Percentiles rank a stretch among this genome's conserved stretches.
phyloP scores from a whole-genome alignment of 2,329 filamentous ascomycete species.

The Ophiostoma novo-ulmi region DNA sequence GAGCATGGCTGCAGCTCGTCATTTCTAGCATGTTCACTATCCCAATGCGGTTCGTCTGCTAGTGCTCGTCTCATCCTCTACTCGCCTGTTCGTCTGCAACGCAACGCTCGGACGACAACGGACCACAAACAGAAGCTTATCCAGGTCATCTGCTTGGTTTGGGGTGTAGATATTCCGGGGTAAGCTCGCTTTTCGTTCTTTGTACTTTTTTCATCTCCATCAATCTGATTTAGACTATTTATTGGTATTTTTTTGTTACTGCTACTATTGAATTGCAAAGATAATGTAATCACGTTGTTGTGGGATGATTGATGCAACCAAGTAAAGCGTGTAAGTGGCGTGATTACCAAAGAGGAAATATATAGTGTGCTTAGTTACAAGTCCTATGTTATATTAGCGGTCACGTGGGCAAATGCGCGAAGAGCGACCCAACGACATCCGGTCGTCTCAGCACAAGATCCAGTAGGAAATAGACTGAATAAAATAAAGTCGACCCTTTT shows the following conservation, averaged over 20 bases:
- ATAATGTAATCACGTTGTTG: background rate
- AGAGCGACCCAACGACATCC: background rate
- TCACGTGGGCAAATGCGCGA: background rate
- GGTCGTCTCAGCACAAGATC: background rate
- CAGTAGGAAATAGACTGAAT: background rate
- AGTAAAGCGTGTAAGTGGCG: background rate
- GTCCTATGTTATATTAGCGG: background rate
- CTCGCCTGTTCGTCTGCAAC: background rate
- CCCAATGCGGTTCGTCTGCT: background rate
- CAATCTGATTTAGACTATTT: background rate
- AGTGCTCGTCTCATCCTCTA: background rate
- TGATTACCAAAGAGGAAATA: background rate
- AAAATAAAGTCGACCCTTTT: background rate
- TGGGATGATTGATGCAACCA: background rate
- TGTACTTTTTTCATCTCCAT: background rate
- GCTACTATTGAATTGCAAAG: background rate
- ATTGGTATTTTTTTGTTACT: background rate
- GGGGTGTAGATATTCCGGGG: background rate
- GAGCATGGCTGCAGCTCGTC: background rate
- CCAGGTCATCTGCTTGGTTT: background rate
- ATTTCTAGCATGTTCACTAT: background rate
- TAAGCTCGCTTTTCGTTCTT: background rate
- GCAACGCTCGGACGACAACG: background rate
- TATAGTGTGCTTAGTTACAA: background rate
- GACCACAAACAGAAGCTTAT: background rate